Evolutionary conservation across 495 filamentous ascomycete species (phyloP).

Genomic region (Lophiotrema nucula): DNA sequence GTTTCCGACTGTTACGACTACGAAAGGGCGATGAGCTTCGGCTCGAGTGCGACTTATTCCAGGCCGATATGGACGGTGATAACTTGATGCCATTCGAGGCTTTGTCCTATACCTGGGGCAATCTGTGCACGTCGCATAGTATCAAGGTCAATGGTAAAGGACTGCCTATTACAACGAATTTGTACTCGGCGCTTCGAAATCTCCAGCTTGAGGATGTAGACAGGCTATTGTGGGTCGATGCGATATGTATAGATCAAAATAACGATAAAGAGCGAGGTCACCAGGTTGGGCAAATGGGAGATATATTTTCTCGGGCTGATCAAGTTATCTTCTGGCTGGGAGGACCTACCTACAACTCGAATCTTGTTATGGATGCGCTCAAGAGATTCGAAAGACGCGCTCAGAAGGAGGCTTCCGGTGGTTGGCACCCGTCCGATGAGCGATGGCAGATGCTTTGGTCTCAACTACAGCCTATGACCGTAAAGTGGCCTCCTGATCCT

Average conservation of each 20-base stretch:
- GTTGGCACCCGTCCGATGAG: background rate
- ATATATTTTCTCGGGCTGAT: conserved; percentile 38
- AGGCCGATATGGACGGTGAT: conserved; percentile 5
- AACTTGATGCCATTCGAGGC: conserved; percentile 1
- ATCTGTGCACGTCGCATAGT: background rate
- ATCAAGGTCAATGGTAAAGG: conserved; percentile 1
- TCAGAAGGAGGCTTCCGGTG: background rate
- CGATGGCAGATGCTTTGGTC: conserved; percentile 1
- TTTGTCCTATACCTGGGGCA: conserved; percentile 38
- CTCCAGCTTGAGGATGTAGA: conserved; percentile 15
- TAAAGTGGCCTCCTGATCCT: too few relatives aligned
- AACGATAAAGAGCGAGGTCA: conserved; percentile 34
- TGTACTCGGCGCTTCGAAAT: conserved; percentile 7
- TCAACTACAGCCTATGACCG: background rate
- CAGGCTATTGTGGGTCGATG: conserved; percentile 39
- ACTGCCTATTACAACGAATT: conserved; percentile 2
- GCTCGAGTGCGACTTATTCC: conserved; percentile 23
- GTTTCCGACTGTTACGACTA: conserved; percentile 21
- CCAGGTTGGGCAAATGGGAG: conserved; percentile 42
- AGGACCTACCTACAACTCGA: conserved; percentile 10
- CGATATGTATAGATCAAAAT: conserved; percentile 46
- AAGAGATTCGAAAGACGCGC: background rate
- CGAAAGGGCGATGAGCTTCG: conserved; percentile 5
- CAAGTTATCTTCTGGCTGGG: conserved; percentile 43
- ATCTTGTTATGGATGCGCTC: conserved; percentile 5